Percentiles rank a stretch among this genome's conserved stretches.
phyloP scores from a whole-genome alignment of 768 basidiomycete species.

The Trametes punicea region DNA sequence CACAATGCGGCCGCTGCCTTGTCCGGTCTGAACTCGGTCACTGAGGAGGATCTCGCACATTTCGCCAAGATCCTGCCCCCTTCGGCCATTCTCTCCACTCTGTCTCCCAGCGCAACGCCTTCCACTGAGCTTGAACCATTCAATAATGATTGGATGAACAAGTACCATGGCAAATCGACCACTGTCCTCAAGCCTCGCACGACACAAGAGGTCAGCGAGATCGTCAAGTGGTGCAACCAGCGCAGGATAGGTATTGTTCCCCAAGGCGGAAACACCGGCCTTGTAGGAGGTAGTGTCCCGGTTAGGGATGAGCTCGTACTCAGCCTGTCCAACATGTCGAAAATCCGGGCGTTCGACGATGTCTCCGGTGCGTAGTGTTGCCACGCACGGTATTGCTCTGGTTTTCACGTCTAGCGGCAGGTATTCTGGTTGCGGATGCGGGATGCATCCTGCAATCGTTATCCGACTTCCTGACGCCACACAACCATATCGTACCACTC shows the following conservation, averaged over 20 bases:
- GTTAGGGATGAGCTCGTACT: constrained; percentile 84
- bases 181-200: constrained; percentile 89
- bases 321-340: constrained; percentile 77
- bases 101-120: constrained; percentile 46
- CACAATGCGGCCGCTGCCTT: constrained; percentile 22
- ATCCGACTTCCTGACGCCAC: constrained; percentile 78
- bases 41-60: constrained; percentile 57
- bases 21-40: constrained; percentile 38
- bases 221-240: constrained; percentile 83
- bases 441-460: constrained; percentile 91
- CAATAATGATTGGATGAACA: constrained; percentile 96
- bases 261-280: constrained; percentile 97
- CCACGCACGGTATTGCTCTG: constrained; percentile 10
- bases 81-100: constrained; percentile 65
- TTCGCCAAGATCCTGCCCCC: constrained; percentile 64
- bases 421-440: constrained; percentile 89
- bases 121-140: constrained; percentile 67
- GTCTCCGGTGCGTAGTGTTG: constrained; percentile 57
- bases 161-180: constrained; percentile 80
- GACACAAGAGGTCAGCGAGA: constrained; percentile 82
- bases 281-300: constrained; percentile 94
- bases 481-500: constrained; percentile 94
- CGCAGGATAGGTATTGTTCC: constrained; percentile 87
- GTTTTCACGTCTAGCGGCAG: constrained; percentile 36
- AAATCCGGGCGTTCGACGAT: constrained; percentile 78